phyloP scores from a whole-genome alignment of 148 eudicot genomes.

The Cornus kousa region DNA sequence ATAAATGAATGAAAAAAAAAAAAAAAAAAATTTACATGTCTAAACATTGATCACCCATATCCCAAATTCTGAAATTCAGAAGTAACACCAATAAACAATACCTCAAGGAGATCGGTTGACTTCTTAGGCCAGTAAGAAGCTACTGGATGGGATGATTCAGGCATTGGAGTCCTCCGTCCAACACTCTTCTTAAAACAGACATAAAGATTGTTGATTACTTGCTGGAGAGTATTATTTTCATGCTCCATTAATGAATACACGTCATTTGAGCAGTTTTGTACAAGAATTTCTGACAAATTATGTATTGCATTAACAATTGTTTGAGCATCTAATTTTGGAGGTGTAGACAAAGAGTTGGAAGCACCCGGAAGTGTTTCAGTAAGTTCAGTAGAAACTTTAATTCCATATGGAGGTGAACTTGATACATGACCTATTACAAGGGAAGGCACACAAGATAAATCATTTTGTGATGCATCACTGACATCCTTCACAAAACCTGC shows the following conservation, averaged over 20 bases:
- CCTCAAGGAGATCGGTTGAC: not conserved
- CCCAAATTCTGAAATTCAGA: not conserved
- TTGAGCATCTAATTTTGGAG: not conserved
- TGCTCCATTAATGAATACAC: not conserved
- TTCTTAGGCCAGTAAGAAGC: not conserved
- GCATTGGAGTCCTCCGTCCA: not conserved
- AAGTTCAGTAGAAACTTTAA: not conserved
- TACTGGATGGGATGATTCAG: not conserved
- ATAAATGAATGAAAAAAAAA: too few species aligned
- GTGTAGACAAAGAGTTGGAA: not conserved
- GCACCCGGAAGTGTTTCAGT: not conserved
- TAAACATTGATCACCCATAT: not conserved
- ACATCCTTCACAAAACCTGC: not conserved
- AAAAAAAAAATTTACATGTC: not conserved
- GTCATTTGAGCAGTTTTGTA: not conserved
- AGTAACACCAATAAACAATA: not conserved
- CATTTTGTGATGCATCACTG: not conserved
- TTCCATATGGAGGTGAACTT: too few species aligned
- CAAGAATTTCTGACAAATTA: not conserved
- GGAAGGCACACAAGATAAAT: not conserved
- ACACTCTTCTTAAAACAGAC: not conserved
- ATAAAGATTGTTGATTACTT: not conserved
- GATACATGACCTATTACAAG: not conserved
- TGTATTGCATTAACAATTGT: not conserved
- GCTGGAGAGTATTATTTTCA: not conserved